Evolutionary conservation across 495 filamentous ascomycete species (phyloP).

Genomic region (Neurospora sp.): DNA sequence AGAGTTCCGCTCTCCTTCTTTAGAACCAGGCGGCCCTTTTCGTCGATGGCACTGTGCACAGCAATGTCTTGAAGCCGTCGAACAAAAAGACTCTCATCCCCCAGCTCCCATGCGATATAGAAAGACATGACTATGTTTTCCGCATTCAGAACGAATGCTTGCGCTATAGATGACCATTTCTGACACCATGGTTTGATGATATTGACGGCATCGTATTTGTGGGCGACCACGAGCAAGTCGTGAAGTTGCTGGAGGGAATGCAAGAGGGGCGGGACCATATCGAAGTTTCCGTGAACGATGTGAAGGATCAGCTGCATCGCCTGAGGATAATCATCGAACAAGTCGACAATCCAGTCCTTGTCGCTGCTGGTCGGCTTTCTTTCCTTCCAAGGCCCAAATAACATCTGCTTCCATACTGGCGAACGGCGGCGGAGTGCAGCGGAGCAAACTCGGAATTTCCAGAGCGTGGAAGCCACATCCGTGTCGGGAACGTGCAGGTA

Average conservation of each 20-base stretch:
- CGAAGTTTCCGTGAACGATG: conserved; percentile 18
- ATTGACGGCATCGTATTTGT: conserved; percentile 19
- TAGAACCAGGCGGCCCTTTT: neutral
- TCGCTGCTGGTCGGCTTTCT: conserved; percentile 9
- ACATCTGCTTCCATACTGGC: conserved; percentile 18
- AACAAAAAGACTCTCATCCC: neutral
- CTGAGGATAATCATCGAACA: conserved; percentile 14
- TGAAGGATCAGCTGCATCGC: conserved; percentile 6
- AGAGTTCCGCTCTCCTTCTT: neutral
- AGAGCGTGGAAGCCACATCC: neutral
- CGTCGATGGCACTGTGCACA: neutral
- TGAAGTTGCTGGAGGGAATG: conserved; percentile 8
- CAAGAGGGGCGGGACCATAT: conserved; percentile 4
- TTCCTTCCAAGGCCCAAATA: conserved; percentile 19
- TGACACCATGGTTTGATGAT: conserved; percentile 16
- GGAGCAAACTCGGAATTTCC: conserved; percentile 16
- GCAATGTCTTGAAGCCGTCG: neutral
- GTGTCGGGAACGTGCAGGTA: neutral
- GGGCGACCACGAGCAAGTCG: conserved; percentile 13
- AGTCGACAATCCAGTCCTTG: conserved; percentile 13
- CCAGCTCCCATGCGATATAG: neutral
- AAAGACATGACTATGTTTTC: neutral
- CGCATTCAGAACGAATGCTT: too few species aligned
- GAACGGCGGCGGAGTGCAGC: conserved; percentile 12
- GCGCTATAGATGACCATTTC: conserved; percentile 8